Percentiles rank a stretch among this genome's conserved stretches.
phyloP scores from a whole-genome alignment of 768 basidiomycete genomes.

The Tricholoma terreum region DNA sequence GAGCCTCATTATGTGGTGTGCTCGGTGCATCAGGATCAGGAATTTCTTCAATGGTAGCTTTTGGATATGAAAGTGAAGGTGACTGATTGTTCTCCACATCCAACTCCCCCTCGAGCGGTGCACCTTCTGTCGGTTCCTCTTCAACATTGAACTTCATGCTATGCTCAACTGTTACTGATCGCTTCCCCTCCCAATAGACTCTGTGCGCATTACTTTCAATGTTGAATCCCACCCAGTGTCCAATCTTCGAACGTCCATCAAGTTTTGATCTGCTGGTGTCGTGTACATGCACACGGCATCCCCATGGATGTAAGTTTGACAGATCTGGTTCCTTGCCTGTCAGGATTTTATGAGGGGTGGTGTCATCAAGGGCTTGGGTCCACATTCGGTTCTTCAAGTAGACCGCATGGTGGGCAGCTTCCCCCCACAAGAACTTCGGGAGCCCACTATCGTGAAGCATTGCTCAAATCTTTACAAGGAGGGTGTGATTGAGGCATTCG shows the following conservation, averaged over 20 bases:
- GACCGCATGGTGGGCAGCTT: constrained; percentile 28
- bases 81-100: neutral
- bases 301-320: constrained; percentile 25
- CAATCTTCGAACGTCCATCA: constrained; percentile 19
- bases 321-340: constrained; percentile 29
- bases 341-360: constrained; percentile 21
- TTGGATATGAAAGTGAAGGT: neutral
- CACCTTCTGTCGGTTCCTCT: neutral
- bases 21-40: neutral
- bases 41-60: neutral
- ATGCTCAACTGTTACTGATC: constrained; percentile 20
- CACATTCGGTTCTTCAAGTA: constrained; percentile 34
- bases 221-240: constrained; percentile 34
- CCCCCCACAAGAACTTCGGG: constrained; percentile 33
- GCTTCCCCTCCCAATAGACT: constrained; percentile 33
- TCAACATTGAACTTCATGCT: constrained; percentile 14
- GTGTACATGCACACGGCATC: constrained; percentile 25
- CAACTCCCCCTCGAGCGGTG: constrained; percentile 4
- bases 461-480: constrained; percentile 22
- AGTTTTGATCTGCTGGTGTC: constrained; percentile 22
- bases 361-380: constrained; percentile 20
- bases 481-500: constrained; percentile 31
- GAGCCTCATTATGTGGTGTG: neutral
- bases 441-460: constrained; percentile 25
- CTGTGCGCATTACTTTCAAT: constrained; percentile 25